Conservation (phyloP, 148 eudicot species). For the Simmondsia chinensis region DNA sequence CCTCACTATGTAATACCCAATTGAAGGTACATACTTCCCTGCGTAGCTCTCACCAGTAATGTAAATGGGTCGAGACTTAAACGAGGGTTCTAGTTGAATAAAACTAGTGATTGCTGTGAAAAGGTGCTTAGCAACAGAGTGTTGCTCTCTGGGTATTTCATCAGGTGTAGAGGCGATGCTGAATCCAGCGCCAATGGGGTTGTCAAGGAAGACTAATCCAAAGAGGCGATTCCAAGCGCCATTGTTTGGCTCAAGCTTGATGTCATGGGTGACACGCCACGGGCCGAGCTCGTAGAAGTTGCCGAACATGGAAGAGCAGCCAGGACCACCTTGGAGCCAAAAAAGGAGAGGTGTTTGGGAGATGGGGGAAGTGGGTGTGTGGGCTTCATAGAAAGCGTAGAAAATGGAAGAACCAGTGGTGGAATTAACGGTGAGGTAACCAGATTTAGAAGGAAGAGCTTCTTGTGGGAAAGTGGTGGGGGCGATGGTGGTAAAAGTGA, state of each 20-base stretch:
- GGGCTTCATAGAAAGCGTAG: constrained; percentile 77
- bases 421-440: constrained; percentile 51
- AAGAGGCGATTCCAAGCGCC: constrained; percentile 60
- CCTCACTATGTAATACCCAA: constrained; percentile 57
- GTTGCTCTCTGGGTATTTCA: constrained; percentile 70
- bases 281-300: constrained; percentile 82
- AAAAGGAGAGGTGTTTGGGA: constrained; percentile 57
- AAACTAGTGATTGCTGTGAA: constrained; percentile 44
- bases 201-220: constrained; percentile 66
- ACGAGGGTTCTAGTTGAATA: constrained; percentile 24
- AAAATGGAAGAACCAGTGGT: constrained; percentile 62
- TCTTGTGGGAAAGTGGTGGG: constrained; percentile 25
- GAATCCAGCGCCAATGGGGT: constrained; percentile 81
- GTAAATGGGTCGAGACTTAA: constrained; percentile 50
- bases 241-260: constrained; percentile 31
- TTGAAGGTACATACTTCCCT: constrained; percentile 67
- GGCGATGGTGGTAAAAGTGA: constrained; percentile 6
- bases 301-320: constrained; percentile 80
- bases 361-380: constrained; percentile 20
- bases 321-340: constrained; percentile 96
- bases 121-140: constrained; percentile 55
- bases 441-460: constrained; percentile 68
- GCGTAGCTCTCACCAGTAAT: constrained; percentile 92
- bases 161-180: constrained; percentile 44
- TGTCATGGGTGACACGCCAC: constrained; percentile 32